Evolutionary conservation across 805 yeast genomes (phyloP), one percentile per base, ranked within the genome.

Genomic region (Lipomyces mesembrius): DNA sequence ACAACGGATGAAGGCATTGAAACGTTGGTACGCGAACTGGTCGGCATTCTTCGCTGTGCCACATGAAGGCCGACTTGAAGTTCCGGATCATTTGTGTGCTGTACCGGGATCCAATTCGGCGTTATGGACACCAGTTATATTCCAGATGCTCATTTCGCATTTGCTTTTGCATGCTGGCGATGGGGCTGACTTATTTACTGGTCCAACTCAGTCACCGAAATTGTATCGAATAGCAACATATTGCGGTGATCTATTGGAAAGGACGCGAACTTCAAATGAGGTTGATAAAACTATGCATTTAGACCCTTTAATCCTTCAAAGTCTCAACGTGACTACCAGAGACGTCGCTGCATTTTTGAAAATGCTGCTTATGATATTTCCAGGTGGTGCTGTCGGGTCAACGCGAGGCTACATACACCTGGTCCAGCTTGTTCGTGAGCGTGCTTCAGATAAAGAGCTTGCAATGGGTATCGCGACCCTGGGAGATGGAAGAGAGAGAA

Each of bases 371-470:
- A 52, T 52, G 27, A 25, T 52, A 25, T 52, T 52, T 25, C 55
- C 55, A 14, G 55, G 55, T 52, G 55, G 55, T 17, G 55, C 14
- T 12, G 4, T 25, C 32, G 55, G 55, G 32, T 52, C 55, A 52
- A 25, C 17, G 12, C 6, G 17, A 52, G 55, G 55, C 14, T 52
- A 52, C 55, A 25, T 25, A 14, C 17, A 12, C 27, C 55, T 52
- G 32, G 14, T 11, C 32, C 32, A 52, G 14, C 27, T 25, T 52
- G 32, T 52, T 52, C 55, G 32, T 52, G 27, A 9, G 6, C 17
- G 27, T 52, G 32, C 55, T 14, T 12, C 17, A 25, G 32, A 25
- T 12, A 52, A 52, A 52, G 20, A 14, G 32, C 27, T 27, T 25
- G 55, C 55, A 12, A 25, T 52, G 27, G 55, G 32, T 52, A 52